Evolutionary conservation across 257 asterid species (phyloP), one percentile per base, ranked within the genome.

Genomic region (Nicotiana noctiflora): DNA sequence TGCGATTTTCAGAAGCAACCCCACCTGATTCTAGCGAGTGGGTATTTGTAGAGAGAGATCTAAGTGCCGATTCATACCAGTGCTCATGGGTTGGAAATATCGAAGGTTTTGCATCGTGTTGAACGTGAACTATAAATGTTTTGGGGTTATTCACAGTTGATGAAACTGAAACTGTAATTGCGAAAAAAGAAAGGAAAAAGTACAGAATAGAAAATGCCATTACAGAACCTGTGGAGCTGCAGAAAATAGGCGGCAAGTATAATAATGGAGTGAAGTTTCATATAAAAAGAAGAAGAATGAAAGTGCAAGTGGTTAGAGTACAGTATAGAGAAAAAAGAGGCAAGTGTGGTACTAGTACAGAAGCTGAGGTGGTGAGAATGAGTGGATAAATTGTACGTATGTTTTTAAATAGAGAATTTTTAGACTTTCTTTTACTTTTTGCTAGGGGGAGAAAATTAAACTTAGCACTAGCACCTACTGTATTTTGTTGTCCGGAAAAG

Each of bases 31-130:
- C 23, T 27, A 19, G 29, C 15, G 74, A 17, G 4, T 15, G 78
- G 4, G 52, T 31, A 15, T 52, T 52, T 4, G 76, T 4, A 60
- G 88, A 82, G 46, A 90, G 21, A 32, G 94, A 87, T 68, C 40
- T 82, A 49, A 93, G 88, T 1, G 91, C 70, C 0, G 98, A 91
- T 19, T 88, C 89, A 34, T 93, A 92, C 97, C 97, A 92, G 84
- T 90, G 87, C 2, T 6, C 52, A 70, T 90, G 97, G 5, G 94
- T 90, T 25, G 88, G 91, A 87, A 88, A 93, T 34, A 89, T 52
- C 9, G 97, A 90, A 62, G 98, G 96, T 61, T 92, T 93, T 0
- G 89, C 87, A 19, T 90, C 91, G 84, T 70, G 89, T 37, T 85
- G 86, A 17, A 93, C 97, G 5, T 87, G 90, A 56, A 93, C 82